Evolutionary conservation across 331 rosid species (phyloP), one percentile per base, ranked within the genome.

Genomic region (Stylosanthes scabra): DNA sequence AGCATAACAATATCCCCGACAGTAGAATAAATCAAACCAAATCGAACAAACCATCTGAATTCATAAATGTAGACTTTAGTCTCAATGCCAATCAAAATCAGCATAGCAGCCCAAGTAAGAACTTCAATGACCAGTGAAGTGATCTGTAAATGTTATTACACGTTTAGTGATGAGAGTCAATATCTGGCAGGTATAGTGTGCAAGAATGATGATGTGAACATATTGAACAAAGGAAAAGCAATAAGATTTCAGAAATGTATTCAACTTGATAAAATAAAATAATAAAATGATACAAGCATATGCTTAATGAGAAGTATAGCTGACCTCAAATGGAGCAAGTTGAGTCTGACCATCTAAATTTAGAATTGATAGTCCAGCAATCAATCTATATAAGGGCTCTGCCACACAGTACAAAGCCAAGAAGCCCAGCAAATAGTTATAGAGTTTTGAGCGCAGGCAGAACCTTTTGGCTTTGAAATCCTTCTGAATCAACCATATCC

Each of bases 301-400:
- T 41, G 13, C 13, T 67, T 59, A 64, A 65, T 54, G 49, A 80
- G 76, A 46, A 29, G 25, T 16, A 51, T 42, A 56, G 76, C 81
- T 75, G 62, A 92, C 99, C 98, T 95, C 99, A 76, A 86, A 95
- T 31, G 99, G 99, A 47, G 92, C 97, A 80, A 95, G 86, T 51
- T 71, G 82, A 78, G 76, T 47, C 85, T 85, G 92, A 44, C 96
- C 97, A 75, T 95, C 99, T 72, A 95, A 82, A 79, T 92, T 90
- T 44, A 92, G 72, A 57, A 88, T 75, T 40, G 99, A 95, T 68
- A 88, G 46, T 63, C 97, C 97, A 92, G 86, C 82, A 70, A 92
- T 80, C 85, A 95, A 78, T 79, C 92, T 88, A 88, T 82, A 88
- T 83, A 92, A 70, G 49, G 96, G 97, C 88, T 88, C 92, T 1